These are phyloP conservation scores for Eruca vesicaria DNA, from an alignment of 441 rosid species.

Conservation along the genomic window DNA sequence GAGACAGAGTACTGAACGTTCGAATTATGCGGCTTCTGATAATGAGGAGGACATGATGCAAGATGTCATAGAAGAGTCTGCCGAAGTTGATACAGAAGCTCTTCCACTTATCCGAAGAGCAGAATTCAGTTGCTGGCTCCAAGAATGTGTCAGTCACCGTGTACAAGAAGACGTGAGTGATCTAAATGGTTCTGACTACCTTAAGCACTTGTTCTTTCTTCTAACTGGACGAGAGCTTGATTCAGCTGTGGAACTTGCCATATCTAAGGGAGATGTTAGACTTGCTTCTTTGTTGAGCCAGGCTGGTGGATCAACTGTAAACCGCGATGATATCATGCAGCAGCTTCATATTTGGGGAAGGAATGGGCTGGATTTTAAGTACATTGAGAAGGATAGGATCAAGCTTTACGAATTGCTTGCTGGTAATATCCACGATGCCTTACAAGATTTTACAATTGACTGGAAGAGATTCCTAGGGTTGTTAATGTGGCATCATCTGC, in stretches of 20 bases:
- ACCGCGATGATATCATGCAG: slow-evolving; percentile 63
- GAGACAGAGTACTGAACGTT: slow-evolving; percentile 58
- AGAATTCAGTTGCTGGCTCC: slow-evolving; percentile 92
- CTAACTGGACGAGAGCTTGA: slow-evolving; percentile 87
- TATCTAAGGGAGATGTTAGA: slow-evolving; percentile 92
- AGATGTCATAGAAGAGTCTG: slow-evolving; percentile 67
- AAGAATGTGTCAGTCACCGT: slow-evolving; percentile 88
- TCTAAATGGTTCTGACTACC: slow-evolving; percentile 71
- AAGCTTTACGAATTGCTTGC: slow-evolving; percentile 92
- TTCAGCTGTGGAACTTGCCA: slow-evolving; percentile 87
- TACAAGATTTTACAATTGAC: slow-evolving; percentile 63
- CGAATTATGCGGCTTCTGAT: slow-evolving; percentile 63
- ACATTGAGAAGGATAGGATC: slow-evolving; percentile 79
- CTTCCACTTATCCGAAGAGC: slow-evolving; percentile 93
- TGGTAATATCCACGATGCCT: slow-evolving; percentile 74
- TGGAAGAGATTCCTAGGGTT: slow-evolving; percentile 98
- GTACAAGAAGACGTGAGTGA: slow-evolving; percentile 89
- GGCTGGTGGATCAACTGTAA: slow-evolving; percentile 85
- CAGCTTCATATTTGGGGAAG: slow-evolving; percentile 89
- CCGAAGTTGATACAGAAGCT: slow-evolving; percentile 71
- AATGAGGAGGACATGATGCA: slow-evolving; percentile 93
- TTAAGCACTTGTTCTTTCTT: slow-evolving; percentile 76
- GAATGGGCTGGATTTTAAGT: slow-evolving; percentile 87
- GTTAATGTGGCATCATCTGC: slow-evolving; percentile 88
- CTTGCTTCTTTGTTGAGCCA: slow-evolving; percentile 95